Base-by-base conservation (phyloP, 768 basidiomycete genomes). In the Auriscalpium orientale region DNA sequence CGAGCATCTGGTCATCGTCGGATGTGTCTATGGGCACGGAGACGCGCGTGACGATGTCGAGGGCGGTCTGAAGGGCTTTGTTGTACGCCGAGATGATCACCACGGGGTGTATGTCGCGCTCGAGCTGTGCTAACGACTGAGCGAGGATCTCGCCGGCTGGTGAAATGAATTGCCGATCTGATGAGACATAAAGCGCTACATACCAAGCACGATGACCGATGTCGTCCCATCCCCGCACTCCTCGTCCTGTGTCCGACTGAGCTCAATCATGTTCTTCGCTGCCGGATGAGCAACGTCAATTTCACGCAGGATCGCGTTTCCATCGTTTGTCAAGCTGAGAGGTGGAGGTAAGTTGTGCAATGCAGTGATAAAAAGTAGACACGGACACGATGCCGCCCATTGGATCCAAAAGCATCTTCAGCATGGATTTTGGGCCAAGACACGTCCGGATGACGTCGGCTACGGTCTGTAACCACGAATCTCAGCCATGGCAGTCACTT, bases 141-240 rank as follows among this genome's bases (percentile, higher is more conserved):
- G 95, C 95, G 16, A 99, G 87, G 62, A 98, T 97, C 71, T 99
- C 95, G 12, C 97, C 95, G 49, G 95, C 95, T 87, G 15, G n/a
- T 3, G 4, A 4, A n/a, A 40, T 45, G 1, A 15, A 36, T 40
- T 16, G 20, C 59, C 28, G 8, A 49, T 22, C 16, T 10, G 36
- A 35, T 7, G 51, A 47, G 49, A 44, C 35, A 15, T 48, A 45
- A 43, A 13, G 33, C 22, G 50, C 28, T 5, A 63, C 80, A 64
- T 65, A 95, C 95, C 95, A 15, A 98, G 80, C 65, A 98, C 97
- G 74, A 99, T 97, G 49, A 98, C 95, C 66, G 90, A 93, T 12
- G 95, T 99, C 21, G 97, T 99, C 56, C 95, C 97, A 71, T 98
- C 97, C 48, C 95, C 97, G 62, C 97, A 97, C 67, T 98, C 97